Evolutionary conservation across 1,284 basidiomycete species (phyloP).

Genomic region (Coriolopsis trogii): DNA sequence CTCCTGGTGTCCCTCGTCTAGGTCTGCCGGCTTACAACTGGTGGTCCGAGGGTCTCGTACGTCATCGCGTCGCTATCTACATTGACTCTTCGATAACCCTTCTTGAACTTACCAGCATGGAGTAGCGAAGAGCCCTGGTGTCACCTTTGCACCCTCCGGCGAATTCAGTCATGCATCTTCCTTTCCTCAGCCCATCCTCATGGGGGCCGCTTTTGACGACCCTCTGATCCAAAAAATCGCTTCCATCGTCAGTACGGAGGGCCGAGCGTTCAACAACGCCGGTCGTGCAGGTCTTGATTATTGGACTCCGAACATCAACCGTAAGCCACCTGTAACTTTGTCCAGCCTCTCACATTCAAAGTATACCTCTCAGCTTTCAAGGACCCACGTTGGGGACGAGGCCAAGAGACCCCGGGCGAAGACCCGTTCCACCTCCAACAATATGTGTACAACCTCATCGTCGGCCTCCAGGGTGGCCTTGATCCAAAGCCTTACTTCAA

Average conservation of each 20-base stretch:
- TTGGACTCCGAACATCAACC: slow-evolving; percentile 63
- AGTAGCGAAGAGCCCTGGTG: slow-evolving; percentile 53
- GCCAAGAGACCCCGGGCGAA: slow-evolving; percentile 63
- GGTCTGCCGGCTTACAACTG: slow-evolving; percentile 55
- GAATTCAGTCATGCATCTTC: slow-evolving; percentile 59
- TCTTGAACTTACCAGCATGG: slow-evolving; percentile 42
- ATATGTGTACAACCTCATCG: slow-evolving; percentile 56
- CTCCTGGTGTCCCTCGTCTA: slow-evolving; percentile 53
- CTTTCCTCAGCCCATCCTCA: slow-evolving; percentile 48
- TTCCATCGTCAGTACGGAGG: slow-evolving; percentile 54
- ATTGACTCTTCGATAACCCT: neutral
- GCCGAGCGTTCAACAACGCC: slow-evolving; percentile 57
- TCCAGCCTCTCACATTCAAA: neutral
- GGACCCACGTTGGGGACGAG: slow-evolving; percentile 63
- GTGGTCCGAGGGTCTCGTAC: slow-evolving; percentile 56
- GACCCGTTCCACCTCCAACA: slow-evolving; percentile 54
- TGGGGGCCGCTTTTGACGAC: slow-evolving; percentile 48
- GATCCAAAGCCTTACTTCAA: slow-evolving; percentile 54
- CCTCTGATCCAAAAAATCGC: slow-evolving; percentile 50
- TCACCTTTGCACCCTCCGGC: slow-evolving; percentile 49
- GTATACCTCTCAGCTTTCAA: slow-evolving; percentile 42
- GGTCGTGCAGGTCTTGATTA: slow-evolving; percentile 54
- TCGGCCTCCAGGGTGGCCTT: slow-evolving; percentile 58
- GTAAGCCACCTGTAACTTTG: slow-evolving; percentile 5
- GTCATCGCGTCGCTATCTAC: slow-evolving; percentile 9